Conservation (phyloP, 108 stramenopile genomes). For the Skeletonema menzelii region DNA sequence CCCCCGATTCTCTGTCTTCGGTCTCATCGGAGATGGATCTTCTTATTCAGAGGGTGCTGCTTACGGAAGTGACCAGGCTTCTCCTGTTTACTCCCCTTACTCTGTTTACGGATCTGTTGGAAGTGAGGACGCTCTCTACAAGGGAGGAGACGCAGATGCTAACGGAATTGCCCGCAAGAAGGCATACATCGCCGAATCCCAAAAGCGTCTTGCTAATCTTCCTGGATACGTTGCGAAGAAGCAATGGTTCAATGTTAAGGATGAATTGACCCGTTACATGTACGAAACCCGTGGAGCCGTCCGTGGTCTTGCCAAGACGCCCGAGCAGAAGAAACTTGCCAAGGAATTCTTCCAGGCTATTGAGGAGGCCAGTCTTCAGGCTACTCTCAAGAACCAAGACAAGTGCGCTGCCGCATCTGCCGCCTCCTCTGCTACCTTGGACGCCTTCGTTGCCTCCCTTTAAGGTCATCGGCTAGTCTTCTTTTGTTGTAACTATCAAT, state of each 20-base stretch:
- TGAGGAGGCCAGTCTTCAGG: conserved; percentile 59
- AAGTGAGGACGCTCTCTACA: conserved; percentile 52
- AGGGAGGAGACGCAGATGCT: conserved; percentile 40
- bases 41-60: conserved; percentile 88
- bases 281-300: conserved; percentile 89
- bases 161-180: conserved; percentile 74
- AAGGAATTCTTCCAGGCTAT: conserved; percentile 79
- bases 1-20: conserved; percentile 91
- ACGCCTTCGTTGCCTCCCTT: conserved; percentile 50
- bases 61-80: conserved; percentile 80
- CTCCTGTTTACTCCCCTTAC: conserved; percentile 77
- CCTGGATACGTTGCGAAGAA: conserved; percentile 76
- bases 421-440: conserved; percentile 46
- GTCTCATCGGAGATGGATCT: conserved; percentile 81
- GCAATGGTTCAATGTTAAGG: conserved; percentile 85
- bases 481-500: neutral
- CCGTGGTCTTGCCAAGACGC: conserved; percentile 62
- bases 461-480: conserved; percentile 30
- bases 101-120: conserved; percentile 70
- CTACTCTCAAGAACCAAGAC: conserved; percentile 70
- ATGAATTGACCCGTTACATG: conserved; percentile 90
- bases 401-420: conserved; percentile 52
- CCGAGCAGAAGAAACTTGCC: conserved; percentile 69
- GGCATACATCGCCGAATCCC: conserved; percentile 79
- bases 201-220: conserved; percentile 66